A percentile compares a stretch with the other conserved stretches of the same genome.
Conservation (phyloP, 805 yeast species). For the Starmerella sirachaensis region DNA sequence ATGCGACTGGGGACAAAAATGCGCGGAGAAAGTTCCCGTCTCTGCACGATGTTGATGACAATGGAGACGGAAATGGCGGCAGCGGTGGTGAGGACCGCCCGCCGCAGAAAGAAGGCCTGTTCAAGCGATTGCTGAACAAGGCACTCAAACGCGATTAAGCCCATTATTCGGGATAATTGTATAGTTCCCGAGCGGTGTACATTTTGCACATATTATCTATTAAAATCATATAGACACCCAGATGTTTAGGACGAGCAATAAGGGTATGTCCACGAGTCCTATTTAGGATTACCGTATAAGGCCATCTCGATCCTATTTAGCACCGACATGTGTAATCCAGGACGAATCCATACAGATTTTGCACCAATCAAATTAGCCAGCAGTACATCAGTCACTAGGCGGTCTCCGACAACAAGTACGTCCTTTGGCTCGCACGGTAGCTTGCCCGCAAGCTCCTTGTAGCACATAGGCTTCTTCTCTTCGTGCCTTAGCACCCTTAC, state of each 20-base stretch:
- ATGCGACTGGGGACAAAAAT: constrained; percentile 63
- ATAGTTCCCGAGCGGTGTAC: neutral
- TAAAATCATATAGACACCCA: neutral
- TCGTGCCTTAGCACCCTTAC: constrained; percentile 28
- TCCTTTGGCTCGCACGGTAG: constrained; percentile 44
- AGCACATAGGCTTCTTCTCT: constrained; percentile 32
- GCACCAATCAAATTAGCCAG: constrained; percentile 94
- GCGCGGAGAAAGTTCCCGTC: constrained; percentile 55
- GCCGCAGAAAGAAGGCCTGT: constrained; percentile 23
- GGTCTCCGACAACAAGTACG: constrained; percentile 79
- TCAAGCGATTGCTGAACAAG: constrained; percentile 28
- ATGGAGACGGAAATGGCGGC: constrained; percentile 3
- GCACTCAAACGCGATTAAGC: constrained; percentile 22
- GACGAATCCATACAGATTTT: constrained; percentile 67
- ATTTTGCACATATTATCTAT: neutral
- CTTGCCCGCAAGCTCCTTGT: constrained; percentile 50
- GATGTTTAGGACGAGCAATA: neutral
- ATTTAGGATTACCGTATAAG: too few species aligned
- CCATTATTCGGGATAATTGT: neutral
- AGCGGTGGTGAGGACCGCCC: neutral
- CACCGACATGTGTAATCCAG: constrained; percentile 46
- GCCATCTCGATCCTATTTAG: constrained; percentile 17
- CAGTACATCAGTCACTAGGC: constrained; percentile 79
- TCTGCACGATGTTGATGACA: constrained; percentile 21
- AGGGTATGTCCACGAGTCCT: neutral